phyloP scores from a whole-genome alignment of 1,284 basidiomycete genomes.

The Xerocomus amazonicus region DNA sequence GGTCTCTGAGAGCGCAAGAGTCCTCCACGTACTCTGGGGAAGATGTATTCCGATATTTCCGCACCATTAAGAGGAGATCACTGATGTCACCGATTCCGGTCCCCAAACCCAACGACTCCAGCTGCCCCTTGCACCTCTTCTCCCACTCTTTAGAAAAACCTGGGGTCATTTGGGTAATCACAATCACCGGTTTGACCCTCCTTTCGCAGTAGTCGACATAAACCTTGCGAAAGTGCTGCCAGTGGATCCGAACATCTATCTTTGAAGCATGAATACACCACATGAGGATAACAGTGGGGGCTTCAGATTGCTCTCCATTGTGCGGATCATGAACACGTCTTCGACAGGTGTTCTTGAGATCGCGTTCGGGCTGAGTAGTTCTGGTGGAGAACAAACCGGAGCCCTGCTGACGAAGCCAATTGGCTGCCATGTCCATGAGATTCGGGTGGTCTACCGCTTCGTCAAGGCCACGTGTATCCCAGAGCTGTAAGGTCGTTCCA shows the following conservation, averaged over 20 bases:
- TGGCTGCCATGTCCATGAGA: slow-evolving; percentile 20
- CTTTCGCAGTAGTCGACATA: slow-evolving; percentile 24
- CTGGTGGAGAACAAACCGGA: slow-evolving; percentile 18
- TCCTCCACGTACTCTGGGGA: slow-evolving; percentile 23
- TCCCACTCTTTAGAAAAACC: slow-evolving; percentile 20
- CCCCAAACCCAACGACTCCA: slow-evolving; percentile 10
- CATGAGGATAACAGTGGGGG: slow-evolving; percentile 19
- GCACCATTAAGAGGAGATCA: slow-evolving; percentile 15
- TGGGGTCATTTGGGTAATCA: slow-evolving; percentile 27
- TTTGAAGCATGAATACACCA: slow-evolving; percentile 32
- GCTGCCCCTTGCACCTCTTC: slow-evolving; percentile 18
- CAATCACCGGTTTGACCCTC: slow-evolving; percentile 25
- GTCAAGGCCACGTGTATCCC: slow-evolving; percentile 30
- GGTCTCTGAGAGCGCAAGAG: slow-evolving; percentile 16
- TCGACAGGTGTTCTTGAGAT: slow-evolving; percentile 20
- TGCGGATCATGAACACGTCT: slow-evolving; percentile 10
- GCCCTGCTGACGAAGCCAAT: slow-evolving; percentile 28
- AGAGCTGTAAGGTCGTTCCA: slow-evolving; percentile 12
- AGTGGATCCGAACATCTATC: slow-evolving; percentile 26
- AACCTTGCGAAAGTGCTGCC: slow-evolving; percentile 27
- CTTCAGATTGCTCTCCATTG: slow-evolving; percentile 8
- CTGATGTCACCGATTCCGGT: neutral
- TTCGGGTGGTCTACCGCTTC: slow-evolving; percentile 25
- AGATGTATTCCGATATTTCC: slow-evolving; percentile 10
- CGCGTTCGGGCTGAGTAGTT: slow-evolving; percentile 17